These are phyloP conservation scores for Hypoxylon rubiginosum DNA, from an alignment of 2,329 filamentous ascomycete genomes.

Conservation along the genomic window DNA sequence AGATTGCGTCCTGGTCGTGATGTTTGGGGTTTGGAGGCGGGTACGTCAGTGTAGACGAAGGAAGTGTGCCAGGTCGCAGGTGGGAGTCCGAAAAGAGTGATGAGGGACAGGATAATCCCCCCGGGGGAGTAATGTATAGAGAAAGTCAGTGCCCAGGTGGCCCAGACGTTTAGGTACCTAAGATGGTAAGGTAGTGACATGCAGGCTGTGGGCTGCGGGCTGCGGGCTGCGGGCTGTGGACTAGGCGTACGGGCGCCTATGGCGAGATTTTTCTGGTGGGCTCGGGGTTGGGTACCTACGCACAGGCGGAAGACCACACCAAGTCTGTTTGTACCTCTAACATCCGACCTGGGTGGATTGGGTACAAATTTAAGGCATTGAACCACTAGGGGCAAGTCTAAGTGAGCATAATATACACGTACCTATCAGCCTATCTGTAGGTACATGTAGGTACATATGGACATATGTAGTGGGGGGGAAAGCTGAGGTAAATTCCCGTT, in stretches of 20 bases:
- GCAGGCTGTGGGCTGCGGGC: conserved; percentile 7
- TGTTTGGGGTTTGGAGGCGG: conserved; percentile 37
- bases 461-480: not conserved
- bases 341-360: conserved; percentile 37
- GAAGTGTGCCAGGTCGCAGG: conserved; percentile 28
- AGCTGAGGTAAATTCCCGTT: not conserved
- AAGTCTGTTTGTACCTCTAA: conserved; percentile 11
- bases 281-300: conserved; percentile 24
- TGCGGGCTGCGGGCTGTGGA: conserved; percentile 4
- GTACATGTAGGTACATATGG: too few relatives aligned
- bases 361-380: conserved; percentile 41
- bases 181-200: conserved; percentile 23
- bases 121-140: not conserved
- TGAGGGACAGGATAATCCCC: conserved; percentile 33
- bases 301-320: conserved; percentile 4
- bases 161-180: not conserved
- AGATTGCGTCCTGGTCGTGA: conserved; percentile 30
- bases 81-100: conserved; percentile 20
- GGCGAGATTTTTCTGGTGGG: not conserved
- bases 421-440: too few relatives aligned
- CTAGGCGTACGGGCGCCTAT: not conserved
- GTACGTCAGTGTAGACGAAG: conserved; percentile 40
- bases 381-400: conserved; percentile 13
- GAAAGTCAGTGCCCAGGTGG: not conserved
- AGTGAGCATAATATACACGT: not conserved